phyloP scores from a whole-genome alignment of 352 stramenopile species.

The Globisporangium radiosum region DNA sequence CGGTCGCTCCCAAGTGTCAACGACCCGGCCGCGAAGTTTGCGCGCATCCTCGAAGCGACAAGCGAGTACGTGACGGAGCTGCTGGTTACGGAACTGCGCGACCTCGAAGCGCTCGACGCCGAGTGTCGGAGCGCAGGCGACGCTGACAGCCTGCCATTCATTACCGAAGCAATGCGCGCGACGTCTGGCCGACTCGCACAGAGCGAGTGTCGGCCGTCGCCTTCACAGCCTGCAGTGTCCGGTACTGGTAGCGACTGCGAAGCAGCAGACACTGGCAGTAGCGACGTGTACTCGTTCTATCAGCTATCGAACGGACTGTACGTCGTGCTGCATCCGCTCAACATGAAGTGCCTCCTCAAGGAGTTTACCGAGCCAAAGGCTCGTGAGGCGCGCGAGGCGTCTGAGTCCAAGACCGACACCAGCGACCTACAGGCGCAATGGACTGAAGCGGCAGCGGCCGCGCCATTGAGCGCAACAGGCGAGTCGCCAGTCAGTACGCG shows the following conservation, averaged over 20 bases:
- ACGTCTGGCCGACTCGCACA: conserved; percentile 51
- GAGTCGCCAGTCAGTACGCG: conserved; percentile 17
- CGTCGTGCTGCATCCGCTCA: conserved; percentile 85
- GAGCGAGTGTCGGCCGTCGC: conserved; percentile 6
- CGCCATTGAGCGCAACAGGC: conserved; percentile 1
- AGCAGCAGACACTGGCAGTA: background rate
- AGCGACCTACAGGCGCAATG: conserved; percentile 24
- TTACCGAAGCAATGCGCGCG: conserved; percentile 72
- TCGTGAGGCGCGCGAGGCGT: conserved; percentile 1
- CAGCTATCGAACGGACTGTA: conserved; percentile 82
- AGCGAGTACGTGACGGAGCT: conserved; percentile 57
- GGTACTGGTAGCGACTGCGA: background rate
- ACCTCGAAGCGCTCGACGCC: conserved; percentile 60
- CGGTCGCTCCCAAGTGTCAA: conserved; percentile 58
- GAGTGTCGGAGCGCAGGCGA: conserved; percentile 70
- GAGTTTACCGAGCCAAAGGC: conserved; percentile 48
- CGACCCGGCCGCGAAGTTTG: conserved; percentile 56
- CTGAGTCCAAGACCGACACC: conserved; percentile 9
- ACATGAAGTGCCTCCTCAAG: conserved; percentile 85
- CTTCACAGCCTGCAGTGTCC: background rate
- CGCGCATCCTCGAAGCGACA: conserved; percentile 68
- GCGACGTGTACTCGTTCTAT: conserved; percentile 74
- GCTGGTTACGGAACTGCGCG: conserved; percentile 54
- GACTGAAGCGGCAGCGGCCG: conserved; percentile 19
- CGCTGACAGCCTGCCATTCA: conserved; percentile 66